Base-by-base conservation (phyloP, 306 rosid genomes). In the Cicer chorassanicum region DNA sequence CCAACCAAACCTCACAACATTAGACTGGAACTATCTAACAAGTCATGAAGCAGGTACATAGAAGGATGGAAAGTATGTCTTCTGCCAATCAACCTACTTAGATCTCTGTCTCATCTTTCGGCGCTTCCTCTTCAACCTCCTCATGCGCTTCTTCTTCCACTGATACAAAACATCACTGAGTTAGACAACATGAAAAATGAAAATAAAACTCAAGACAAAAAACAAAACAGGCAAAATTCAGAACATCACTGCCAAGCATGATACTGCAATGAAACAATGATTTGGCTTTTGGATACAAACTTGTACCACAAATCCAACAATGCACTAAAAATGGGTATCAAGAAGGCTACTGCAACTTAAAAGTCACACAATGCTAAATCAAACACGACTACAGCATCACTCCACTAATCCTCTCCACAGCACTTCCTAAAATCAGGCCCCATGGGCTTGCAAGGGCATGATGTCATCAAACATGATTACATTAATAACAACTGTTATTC, bases 121-220 rank as follows among this genome's bases (percentile, higher is more conserved):
- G 87, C 97, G 97, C 90, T 92, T 92, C 82, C 97, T 92, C 90
- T 92, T 91, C 86, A 91, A 68, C 76, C 97, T 91, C 91, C 97
- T 89, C 97, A 91, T 91, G 11, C 97, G 91, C 93, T 92, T 92
- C 96, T 92, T 92, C 97, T 92, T 92, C 96, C 96, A 92, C 97
- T 89, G 97, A 59, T 46, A 50, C 57, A 70, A 1, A 13, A 11
- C 12, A 80, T 54, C 49, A 57, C 9, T 14, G 29, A 39, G 56
- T 71, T 70, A 84, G 77, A 74, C 40, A 13, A 50, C 34, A 55
- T 44, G 4, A 11, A 6, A 74, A 1, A 7, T 8, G 1, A 62
- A 16, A 42, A 16, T 8, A 68, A 60, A 67, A 38, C 9, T n/a
- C 4, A 10, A 6, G 44, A 34, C 49, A 73, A 13, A 7, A 39